A percentile compares a stretch with the other conserved stretches of the same genome.
These are phyloP conservation scores for Rubia balearica DNA, from an alignment of 305 asterid species.

Conservation along the genomic window DNA sequence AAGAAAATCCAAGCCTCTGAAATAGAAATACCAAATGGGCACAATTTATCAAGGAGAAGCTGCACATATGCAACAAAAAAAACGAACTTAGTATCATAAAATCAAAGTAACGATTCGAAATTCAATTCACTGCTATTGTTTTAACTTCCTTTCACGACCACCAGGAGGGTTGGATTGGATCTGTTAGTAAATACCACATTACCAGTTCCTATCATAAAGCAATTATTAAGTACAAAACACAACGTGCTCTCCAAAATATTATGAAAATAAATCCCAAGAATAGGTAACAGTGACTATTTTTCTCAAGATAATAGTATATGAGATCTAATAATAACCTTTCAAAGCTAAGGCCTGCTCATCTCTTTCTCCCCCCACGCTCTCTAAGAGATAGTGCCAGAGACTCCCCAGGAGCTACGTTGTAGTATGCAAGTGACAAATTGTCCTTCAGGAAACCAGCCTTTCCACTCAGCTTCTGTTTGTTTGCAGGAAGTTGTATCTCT, in stretches of 20 bases:
- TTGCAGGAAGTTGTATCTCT: constrained; percentile 87
- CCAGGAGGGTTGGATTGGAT: constrained; percentile 27
- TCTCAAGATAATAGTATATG: constrained; percentile 10
- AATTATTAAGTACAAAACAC: constrained; percentile 25
- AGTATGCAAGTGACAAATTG: constrained; percentile 87
- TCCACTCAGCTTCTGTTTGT: constrained; percentile 97
- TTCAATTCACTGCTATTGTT: constrained; percentile 13
- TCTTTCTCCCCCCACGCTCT: constrained; percentile 99
- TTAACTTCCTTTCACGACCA: constrained; percentile 26
- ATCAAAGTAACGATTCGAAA: constrained; percentile 18
- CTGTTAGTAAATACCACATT: constrained; percentile 29
- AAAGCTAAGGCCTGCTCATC: constrained; percentile 41
- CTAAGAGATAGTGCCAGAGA: constrained; percentile 71
- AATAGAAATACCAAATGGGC: constrained; percentile 20
- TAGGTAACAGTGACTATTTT: constrained; percentile 20
- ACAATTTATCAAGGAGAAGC: constrained; percentile 23
- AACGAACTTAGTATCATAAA: constrained; percentile 22
- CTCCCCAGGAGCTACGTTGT: constrained; percentile 75
- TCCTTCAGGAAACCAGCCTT: constrained; percentile 98
- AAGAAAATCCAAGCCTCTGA: constrained; percentile 13
- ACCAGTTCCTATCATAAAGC: constrained; percentile 22
- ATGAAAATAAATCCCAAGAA: constrained; percentile 14
- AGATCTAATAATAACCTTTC: constrained; percentile 34
- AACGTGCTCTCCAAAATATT: constrained; percentile 21
- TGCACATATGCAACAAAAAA: constrained; percentile 30